Base-by-base conservation (phyloP, 164 flowering plant genomes). In the Protea cynaroides region DNA sequence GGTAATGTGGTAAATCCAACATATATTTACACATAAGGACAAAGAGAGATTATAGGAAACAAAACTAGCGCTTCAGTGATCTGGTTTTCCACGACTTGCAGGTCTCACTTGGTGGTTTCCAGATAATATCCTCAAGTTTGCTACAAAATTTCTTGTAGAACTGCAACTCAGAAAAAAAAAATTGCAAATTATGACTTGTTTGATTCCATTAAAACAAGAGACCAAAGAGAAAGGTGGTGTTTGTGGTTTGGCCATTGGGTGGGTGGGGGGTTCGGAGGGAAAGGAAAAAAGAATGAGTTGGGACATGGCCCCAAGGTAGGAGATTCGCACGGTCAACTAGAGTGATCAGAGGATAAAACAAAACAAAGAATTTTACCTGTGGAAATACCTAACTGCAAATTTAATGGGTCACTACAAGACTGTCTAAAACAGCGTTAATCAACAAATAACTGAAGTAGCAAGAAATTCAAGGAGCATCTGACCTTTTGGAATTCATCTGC, bases 121-220 rank as follows among this genome's bases (percentile, higher is more conserved):
- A 94, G 37, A 90, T 86, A 65, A 90, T 86, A 65, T 94, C 98
- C 4, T 94, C 97, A 34, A 94, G 96, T 62, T 94, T 90, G 78
- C 78, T 40, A 61, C 84, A 87, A 52, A 94, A 94, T 52, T 69
- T 87, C 78, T 86, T 84, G 86, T 86, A 90, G 67, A 94, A 94
- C 97, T 94, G 86, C 79, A 74, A 21, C 12, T 8, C 12, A 59
- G 65, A n/a, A 36, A n/a, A 62, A 34, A 21, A 14, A 52, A 59
- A 56, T 24, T 15, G 1, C 6, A 12, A 13, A 18, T 62, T 21
- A 47, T 18, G 24, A 64, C 21, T 9, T 56, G 34, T 64, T 25
- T 59, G 58, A 22, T 54, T 15, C 8, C 18, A 29, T 13, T 18
- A 24, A 64, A 62, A n/a, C 37, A 40, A 40, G 13, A 40, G 46